Conservation (phyloP, 805 yeast species). For the Torulaspora gathmanii region DNA sequence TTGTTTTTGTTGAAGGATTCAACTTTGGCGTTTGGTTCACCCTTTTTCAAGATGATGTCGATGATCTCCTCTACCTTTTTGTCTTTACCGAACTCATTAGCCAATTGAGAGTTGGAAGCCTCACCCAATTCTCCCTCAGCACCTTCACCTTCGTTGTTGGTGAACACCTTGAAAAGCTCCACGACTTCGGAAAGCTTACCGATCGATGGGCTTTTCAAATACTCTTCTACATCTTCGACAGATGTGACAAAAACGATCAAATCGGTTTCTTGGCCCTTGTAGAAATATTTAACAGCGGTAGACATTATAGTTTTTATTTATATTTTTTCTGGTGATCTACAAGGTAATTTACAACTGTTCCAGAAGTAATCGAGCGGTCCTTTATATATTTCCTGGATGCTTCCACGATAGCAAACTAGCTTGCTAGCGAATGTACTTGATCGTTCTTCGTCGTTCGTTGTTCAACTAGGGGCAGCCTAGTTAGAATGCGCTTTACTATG, state of each 20-base stretch:
- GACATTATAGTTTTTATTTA: conserved; percentile 19
- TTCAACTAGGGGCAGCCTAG: too few species aligned
- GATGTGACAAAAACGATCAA: conserved; percentile 63
- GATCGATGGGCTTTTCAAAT: conserved; percentile 40
- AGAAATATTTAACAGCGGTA: conserved; percentile 48
- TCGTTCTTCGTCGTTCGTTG: not conserved
- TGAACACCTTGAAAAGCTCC: conserved; percentile 60
- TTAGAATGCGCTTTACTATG: too few species aligned
- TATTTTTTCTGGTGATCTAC: not conserved
- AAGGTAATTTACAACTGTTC: not conserved
- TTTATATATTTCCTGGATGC: not conserved
- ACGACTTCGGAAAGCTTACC: conserved; percentile 51
- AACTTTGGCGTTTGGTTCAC: conserved; percentile 44
- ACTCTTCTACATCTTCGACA: conserved; percentile 42
- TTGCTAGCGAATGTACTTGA: not conserved
- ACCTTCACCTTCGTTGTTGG: conserved; percentile 57
- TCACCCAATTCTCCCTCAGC: conserved; percentile 65
- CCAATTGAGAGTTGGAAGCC: conserved; percentile 62
- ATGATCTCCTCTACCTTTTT: conserved; percentile 53
- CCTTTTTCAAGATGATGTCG: conserved; percentile 54
- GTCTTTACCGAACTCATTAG: conserved; percentile 61
- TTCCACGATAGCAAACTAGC: not conserved
- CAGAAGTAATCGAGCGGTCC: not conserved
- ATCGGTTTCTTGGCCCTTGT: conserved; percentile 61
- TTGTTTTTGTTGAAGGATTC: conserved; percentile 4